Evolutionary conservation across 106 monocot genomes (phyloP).

Genomic region (Dendrobium catenatum): DNA sequence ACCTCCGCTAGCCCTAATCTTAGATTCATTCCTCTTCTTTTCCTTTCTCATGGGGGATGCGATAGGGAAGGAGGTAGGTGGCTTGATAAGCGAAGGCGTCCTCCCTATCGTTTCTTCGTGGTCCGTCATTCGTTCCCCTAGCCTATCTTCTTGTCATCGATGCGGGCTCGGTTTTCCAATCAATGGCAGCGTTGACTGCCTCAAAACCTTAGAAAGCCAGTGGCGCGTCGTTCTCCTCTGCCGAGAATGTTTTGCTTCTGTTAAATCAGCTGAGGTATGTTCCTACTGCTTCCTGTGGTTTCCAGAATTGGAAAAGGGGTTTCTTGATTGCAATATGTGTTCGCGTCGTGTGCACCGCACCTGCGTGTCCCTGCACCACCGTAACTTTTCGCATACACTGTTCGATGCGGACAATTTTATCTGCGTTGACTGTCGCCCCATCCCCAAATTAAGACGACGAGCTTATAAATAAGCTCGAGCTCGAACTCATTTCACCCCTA

Average conservation of each 20-base stretch:
- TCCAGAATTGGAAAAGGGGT: background rate
- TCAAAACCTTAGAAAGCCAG: constrained; percentile 29
- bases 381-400: constrained; percentile 10
- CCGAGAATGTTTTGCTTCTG: constrained; percentile 24
- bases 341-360: constrained; percentile 39
- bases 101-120: background rate
- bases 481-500: too few relatives aligned
- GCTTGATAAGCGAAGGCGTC: background rate
- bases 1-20: constrained; percentile 2
- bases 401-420: constrained; percentile 28
- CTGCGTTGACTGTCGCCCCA: constrained; percentile 57
- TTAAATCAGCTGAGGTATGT: constrained; percentile 36
- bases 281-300: constrained; percentile 57
- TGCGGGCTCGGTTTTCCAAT: constrained; percentile 8
- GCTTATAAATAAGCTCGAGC: too few relatives aligned
- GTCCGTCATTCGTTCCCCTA: constrained; percentile 11
- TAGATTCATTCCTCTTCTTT: background rate
- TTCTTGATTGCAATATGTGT: constrained; percentile 36
- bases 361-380: constrained; percentile 46
- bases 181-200: constrained; percentile 3
- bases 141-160: constrained; percentile 40
- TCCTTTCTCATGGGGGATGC: constrained; percentile 9
- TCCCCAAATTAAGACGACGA: constrained; percentile 10
- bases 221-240: constrained; percentile 74
- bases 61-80: background rate